A percentile compares a stretch with the other conserved stretches of the same genome.
Evolutionary conservation across 1,284 basidiomycete species (phyloP).

Genomic region (Rhodofomes roseus): DNA sequence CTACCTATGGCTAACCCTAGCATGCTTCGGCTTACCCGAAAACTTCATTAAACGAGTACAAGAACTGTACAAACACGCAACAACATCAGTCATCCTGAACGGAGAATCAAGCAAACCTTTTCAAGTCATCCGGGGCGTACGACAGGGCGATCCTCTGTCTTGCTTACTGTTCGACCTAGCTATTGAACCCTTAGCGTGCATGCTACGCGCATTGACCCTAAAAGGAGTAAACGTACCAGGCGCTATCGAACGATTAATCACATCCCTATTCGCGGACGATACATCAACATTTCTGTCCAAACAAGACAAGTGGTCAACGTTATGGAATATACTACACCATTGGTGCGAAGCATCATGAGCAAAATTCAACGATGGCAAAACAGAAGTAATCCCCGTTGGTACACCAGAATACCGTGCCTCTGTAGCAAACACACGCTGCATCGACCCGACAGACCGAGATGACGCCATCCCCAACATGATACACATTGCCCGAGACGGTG

Average conservation of each 20-base stretch:
- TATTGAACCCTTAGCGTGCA: slow-evolving; percentile 18
- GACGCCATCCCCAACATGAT: slow-evolving; percentile 6
- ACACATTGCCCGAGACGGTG: slow-evolving; percentile 20
- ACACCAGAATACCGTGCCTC: not conserved
- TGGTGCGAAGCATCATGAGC: slow-evolving; percentile 1
- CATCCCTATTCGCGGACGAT: slow-evolving; percentile 9
- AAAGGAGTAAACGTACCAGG: slow-evolving; percentile 24
- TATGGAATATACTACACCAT: not conserved
- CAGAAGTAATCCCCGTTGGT: slow-evolving; percentile 3
- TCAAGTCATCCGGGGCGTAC: slow-evolving; percentile 20
- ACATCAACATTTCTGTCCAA: slow-evolving; percentile 6
- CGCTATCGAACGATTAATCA: not conserved
- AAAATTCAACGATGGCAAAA: slow-evolving; percentile 7
- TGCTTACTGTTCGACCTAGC: slow-evolving; percentile 35
- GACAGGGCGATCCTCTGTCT: slow-evolving; percentile 33
- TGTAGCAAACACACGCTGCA: not conserved
- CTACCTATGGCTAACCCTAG: slow-evolving; percentile 26
- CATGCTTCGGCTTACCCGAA: slow-evolving; percentile 15
- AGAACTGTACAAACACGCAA: not conserved
- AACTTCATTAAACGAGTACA: slow-evolving; percentile 11
- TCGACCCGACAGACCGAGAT: not conserved
- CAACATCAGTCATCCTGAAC: slow-evolving; percentile 25
- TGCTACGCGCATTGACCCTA: slow-evolving; percentile 26
- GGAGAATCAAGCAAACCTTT: slow-evolving; percentile 18
- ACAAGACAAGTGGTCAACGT: slow-evolving; percentile 1